Base-by-base conservation (phyloP, 306 rosid species). In the Lathyrus oleraceus region DNA sequence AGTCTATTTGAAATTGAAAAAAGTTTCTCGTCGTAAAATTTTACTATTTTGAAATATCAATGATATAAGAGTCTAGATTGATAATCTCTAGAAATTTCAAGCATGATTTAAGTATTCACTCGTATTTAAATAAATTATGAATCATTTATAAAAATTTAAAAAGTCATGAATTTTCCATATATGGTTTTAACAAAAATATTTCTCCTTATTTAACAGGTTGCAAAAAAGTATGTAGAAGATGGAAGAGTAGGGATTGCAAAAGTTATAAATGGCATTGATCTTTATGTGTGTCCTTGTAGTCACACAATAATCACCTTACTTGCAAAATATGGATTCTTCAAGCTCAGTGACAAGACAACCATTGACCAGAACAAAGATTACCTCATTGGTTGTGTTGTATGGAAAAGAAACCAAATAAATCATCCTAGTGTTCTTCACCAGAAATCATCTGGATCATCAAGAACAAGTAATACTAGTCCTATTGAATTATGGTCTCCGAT, bases 331-430 rank as follows among this genome's bases (percentile, higher is more conserved):
- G 49, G 48, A 0, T 61, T 19, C 28, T 17, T 36, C 8, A 17
- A 16, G 16, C 10, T 36, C n/a, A 10, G 10, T 7, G 66, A 28
- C 0, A 61, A 7, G 3, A 35, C 8, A 5, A 3, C 30, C 15
- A 10, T 36, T 11, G 16, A 17, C 9, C 8, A 17, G 67, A 61
- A 61, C 67, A 38, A 38, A 10, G 16, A 38, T 19, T 5, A 28
- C 10, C 30, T 61, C 10, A 19, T 61, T 39, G 67, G 67, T 38
- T 61, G 67, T 61, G 67, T 61, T 11, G 49, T 61, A 2, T 38
- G 67, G 67, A 7, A 28, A 40, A 61, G 27, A 61, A 38, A 36
- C 15, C 28, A 61, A 36, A 17, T 35, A 4, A 61, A 35, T 8
- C 8, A 9, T 19, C 14, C 0, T 35, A 61, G 5, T 17, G 16